Base-by-base conservation (phyloP, 2,329 filamentous ascomycete genomes). In the Sclerotinia nivalis region DNA sequence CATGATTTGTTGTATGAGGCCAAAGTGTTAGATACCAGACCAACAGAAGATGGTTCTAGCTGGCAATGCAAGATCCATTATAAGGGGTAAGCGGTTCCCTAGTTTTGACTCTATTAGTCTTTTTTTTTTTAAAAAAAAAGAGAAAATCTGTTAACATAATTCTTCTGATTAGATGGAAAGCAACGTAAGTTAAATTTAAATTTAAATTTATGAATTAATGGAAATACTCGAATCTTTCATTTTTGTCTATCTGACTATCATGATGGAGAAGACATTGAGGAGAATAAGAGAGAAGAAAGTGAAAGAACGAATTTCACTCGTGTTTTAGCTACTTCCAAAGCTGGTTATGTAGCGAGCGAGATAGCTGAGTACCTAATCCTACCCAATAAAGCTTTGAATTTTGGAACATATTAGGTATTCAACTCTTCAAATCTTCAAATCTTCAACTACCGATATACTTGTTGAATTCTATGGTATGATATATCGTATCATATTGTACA, bases 1-100 rank as follows among this genome's bases (percentile, higher is more conserved):
- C 93, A 95, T 82, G 94, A 98, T 78, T 89, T 98, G 82, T 88
- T 99, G 66, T 99, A 99, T 79, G 96, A 99, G 81, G 96, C 96
- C 74, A 98, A 98, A 82, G 90, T 99, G 66, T 88, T 97, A 73
- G 94, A 97, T 74, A 85, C 92, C 45, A 88, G 86, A 75, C 82
- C 84, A 80, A 84, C 86, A 77, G 87, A 90, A 58, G 90, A 90
- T 77, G 83, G 90, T 72, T 88, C 91, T 47, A 40, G 61, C n/a
- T 93, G 89, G 78, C 89, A 93, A 79, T 99, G 97, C 83, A 92
- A 92, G 78, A 92, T 99, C 69, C 96, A 99, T 82, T 99, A 99
- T 84, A 98, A 98, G 82, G 96, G 69, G 68, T 69, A 61, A 60
- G 69, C 45, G 45, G 6, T 37, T 56, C 62, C 55, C 20, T 28